Evolutionary conservation across 352 stramenopile genomes (phyloP), one percentile per base, ranked within the genome.

Genomic region (Phytophthora multivora): DNA sequence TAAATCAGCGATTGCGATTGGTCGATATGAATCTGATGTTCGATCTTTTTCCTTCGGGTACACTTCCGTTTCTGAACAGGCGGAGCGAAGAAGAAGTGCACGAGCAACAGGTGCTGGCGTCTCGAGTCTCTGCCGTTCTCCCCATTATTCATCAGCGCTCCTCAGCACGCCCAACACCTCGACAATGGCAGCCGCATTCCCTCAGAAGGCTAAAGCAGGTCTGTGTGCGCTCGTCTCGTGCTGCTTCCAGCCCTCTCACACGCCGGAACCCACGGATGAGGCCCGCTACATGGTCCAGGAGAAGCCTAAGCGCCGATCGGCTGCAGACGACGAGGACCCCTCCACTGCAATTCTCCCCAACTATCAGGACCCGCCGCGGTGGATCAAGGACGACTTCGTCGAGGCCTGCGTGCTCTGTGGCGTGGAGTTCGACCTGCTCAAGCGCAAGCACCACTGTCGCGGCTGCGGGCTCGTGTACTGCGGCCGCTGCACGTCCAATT

Each of bases 381-480:
- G 83, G 83, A 30, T 89, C 54, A 79, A 88, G 36, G 80, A 90
- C 60, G 63, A 79, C 16, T 52, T 75, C 31, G 59, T 86, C 16
- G 71, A 85, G 42, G 65, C 51, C n/a, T 92, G 83, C 61, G 51
- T 61, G 51, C 57, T 71, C 41, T 92, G 83, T 55, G 52, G 60
- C 45, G 43, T 54, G 19, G 45, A 72, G 59, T 92, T 92, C 57
- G 80, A 87, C 47, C 59, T 89, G 64, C 66, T 88, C 38, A 88
- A 71, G 49, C 79, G 81, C 43, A 88, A 86, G 51, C 81, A 90
- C 61, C 81, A 90, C 57, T 90, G 81, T 25, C 76, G 81, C 31
- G 62, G 66, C 30, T 90, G 81, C 40, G 81, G 81, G 0, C 70
- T 78, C 46, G 75, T 92, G 38, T 92, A 73, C 58, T 92, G 83